A percentile compares a stretch with the other conserved stretches of the same genome.
phyloP scores from a whole-genome alignment of 108 stramenopile species.

The Cyclotella baltica region DNA sequence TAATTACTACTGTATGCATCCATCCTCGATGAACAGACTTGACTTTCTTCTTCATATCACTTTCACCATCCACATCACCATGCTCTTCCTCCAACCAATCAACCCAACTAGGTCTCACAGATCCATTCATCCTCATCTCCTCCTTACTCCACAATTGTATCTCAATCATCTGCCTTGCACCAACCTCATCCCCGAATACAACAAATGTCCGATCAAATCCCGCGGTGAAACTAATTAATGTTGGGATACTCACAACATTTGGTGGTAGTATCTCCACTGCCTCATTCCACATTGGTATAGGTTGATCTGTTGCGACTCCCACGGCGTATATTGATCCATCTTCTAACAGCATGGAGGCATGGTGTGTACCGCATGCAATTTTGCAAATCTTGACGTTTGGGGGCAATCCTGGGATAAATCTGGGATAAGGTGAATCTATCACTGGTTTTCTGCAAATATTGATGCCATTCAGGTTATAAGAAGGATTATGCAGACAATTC shows the following conservation, averaged over 20 bases:
- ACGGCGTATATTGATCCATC: conserved; percentile 88
- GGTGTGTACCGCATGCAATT: conserved; percentile 86
- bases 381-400: conserved; percentile 50
- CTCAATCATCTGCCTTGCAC: conserved; percentile 66
- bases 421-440: conserved; percentile 55
- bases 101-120: conserved; percentile 78
- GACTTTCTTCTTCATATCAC: conserved; percentile 49
- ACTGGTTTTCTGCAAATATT: conserved; percentile 53
- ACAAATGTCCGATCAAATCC: conserved; percentile 85
- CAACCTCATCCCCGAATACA: conserved; percentile 54
- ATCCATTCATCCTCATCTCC: conserved; percentile 68
- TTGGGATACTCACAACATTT: conserved; percentile 59
- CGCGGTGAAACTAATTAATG: conserved; percentile 74
- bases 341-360: conserved; percentile 81
- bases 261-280: conserved; percentile 77
- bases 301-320: conserved; percentile 81
- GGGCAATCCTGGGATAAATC: conserved; percentile 68
- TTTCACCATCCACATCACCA: neutral
- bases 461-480: conserved; percentile 25
- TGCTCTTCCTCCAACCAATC: conserved; percentile 55
- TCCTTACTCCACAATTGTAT: conserved; percentile 81
- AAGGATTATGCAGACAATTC: conserved; percentile 57
- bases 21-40: conserved; percentile 81
- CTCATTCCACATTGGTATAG: conserved; percentile 63
- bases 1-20: conserved; percentile 80